Base-by-base conservation (phyloP, 768 basidiomycete genomes). In the Trichaptum fuscoviolaceum region DNA sequence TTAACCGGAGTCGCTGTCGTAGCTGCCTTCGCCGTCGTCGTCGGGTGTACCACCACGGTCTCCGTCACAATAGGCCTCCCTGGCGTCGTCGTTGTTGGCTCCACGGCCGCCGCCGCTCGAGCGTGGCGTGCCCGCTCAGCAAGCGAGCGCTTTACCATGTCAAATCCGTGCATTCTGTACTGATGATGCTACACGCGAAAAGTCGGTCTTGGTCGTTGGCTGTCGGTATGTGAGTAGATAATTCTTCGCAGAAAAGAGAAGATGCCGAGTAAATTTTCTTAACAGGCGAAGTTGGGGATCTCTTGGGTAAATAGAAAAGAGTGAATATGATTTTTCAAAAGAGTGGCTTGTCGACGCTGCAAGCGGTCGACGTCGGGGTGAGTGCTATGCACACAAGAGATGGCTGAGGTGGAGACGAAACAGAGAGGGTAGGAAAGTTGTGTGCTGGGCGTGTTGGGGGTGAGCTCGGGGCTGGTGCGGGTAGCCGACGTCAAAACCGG, bases 401-500 rank as follows among this genome's bases (percentile, higher is more conserved):
- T 12, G 42, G 42, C 15, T 15, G 42, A 52, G 42, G 42, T 20
- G 42, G 42, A 52, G 12, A 52, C 42, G 42, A 52, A 52, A 52
- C 42, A 52, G 42, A 52, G 42, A 20, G 20, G 12, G 10, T 12
- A 12, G 42, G 10, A 12, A 12, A 20, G 20, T 12, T 15, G 42
- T 52, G 42, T 20, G 42, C 42, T 52, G 42, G 42, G 42, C 42
- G 42, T 52, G 42, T 52, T 52, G 42, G 42, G 15, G 20, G 42
- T 52, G 42, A 52, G 42, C 42, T 52, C 20, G 42, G 42, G 42
- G 60, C 34, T 61, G 60, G 60, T n/a, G 63, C 57, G 63, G 57
- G 63, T 57, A 35, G 35, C 35, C 57, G 35, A 63, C 63, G 63
- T 63, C 35, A 23, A 57, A 62, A 35, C 63, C 26, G 60, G 60